A percentile compares a stretch with the other conserved stretches of the same genome.
Evolutionary conservation across 805 yeast species (phyloP).

Genomic region (Yamadazyma insecticola): DNA sequence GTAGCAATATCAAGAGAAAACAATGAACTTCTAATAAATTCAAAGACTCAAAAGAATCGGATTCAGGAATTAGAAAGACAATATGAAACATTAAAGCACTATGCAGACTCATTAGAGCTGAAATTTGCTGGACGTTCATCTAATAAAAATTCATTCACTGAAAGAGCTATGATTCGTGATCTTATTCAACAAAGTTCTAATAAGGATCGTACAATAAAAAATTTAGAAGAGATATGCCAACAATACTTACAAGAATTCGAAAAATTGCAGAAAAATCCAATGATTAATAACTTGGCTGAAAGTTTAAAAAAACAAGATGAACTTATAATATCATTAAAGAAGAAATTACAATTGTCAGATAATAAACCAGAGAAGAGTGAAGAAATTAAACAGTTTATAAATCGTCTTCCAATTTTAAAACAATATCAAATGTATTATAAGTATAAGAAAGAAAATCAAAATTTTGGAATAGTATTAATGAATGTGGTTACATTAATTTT

Average conservation of each 20-base stretch:
- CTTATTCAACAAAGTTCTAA: conserved; percentile 12
- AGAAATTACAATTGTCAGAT: conserved; percentile 11
- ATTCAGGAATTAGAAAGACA: conserved; percentile 17
- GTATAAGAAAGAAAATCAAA: conserved; percentile 20
- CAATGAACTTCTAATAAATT: conserved; percentile 3
- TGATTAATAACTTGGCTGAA: conserved; percentile 11
- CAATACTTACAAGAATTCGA: conserved; percentile 14
- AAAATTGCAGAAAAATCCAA: conserved; percentile 7
- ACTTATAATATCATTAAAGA: conserved; percentile 13
- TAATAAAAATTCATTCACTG: conserved; percentile 1
- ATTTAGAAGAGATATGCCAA: conserved; percentile 15
- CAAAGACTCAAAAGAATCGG: conserved; percentile 5
- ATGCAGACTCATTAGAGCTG: conserved; percentile 14
- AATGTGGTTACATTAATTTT: conserved; percentile 19
- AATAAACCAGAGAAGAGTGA: conserved; percentile 1
- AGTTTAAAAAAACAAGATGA: conserved; percentile 18
- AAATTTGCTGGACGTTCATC: no score
- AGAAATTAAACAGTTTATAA: conserved; percentile 13
- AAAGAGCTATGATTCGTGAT: conserved; percentile 9
- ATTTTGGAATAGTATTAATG: conserved; percentile 14
- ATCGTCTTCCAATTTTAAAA: conserved; percentile 25
- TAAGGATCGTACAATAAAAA: conserved; percentile 14
- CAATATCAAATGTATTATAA: conserved; percentile 22
- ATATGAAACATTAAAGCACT: conserved; percentile 12
- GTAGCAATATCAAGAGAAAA: conserved; percentile 10